Base-by-base conservation (phyloP, 2,329 filamentous ascomycete genomes). In the Corynespora cassiicola region DNA sequence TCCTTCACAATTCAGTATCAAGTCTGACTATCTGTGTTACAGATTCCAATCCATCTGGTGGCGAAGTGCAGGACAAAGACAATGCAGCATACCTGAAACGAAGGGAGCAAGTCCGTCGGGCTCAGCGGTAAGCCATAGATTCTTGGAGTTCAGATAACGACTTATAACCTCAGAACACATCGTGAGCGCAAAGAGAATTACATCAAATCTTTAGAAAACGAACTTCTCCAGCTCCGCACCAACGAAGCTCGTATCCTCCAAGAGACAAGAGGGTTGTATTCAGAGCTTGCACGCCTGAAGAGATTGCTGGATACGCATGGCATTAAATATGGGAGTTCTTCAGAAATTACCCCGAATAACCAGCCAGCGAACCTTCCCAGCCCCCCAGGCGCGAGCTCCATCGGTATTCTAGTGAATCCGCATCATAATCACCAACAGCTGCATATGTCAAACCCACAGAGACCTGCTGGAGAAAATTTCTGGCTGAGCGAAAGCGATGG, bases 51-150 rank as follows among this genome's bases (percentile, higher is more conserved):
- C 15, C 31, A 11, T 28, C 36, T 7, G 16, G 25, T 2, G 22
- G 27, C 25, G 33, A 45, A 29, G 28, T 38, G 14, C 43, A 35
- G 20, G 33, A 39, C 18, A 48, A 37, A 16, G 34, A 43, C 32
- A 45, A 39, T 28, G 31, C 36, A 9, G 33, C 45, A 17, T 51
- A 51, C 29, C 33, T 42, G 7, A 66, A 56, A 36, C 58, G 66
- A 14, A 54, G 61, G 29, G 66, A 70, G 22, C 66, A 70, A 48
- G 53, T 69, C n/a, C 63, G 66, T 9, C 58, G 51, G 34, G 66
- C 66, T 7, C 66, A 70, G 40, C 55, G 49, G 60, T 64, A 56
- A 3, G 19, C 31, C n/a, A n/a, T n/a, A n/a, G n/a, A n/a, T 16
- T 14, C 9, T 24, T 20, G 6, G 14, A 18, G 8, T 5, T n/a